phyloP scores from a whole-genome alignment of 1,284 basidiomycete genomes.

The Tremellales sp. region DNA sequence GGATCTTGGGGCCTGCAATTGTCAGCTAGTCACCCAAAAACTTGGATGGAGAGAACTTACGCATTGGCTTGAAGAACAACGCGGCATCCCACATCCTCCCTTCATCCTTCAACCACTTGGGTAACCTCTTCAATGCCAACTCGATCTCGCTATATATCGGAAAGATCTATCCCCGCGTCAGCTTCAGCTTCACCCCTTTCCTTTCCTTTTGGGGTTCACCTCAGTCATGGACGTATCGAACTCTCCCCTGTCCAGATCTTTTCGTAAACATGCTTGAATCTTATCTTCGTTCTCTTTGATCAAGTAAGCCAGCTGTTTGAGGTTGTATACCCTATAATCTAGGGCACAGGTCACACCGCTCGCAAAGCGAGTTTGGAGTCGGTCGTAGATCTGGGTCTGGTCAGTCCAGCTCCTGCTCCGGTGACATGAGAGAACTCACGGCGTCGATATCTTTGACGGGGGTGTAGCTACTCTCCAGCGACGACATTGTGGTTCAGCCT shows the following conservation, averaged over 20 bases:
- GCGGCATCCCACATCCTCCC: constrained; percentile 54
- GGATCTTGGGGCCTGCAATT: constrained; percentile 58
- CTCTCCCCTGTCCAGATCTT: constrained; percentile 57
- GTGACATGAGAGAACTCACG: not conserved
- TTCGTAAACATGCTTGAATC: constrained; percentile 53
- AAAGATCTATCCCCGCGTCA: constrained; percentile 36
- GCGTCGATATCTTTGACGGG: constrained; percentile 2
- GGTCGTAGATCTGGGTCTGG: constrained; percentile 52
- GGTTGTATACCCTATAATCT: constrained; percentile 59
- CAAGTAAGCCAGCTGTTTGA: constrained; percentile 61
- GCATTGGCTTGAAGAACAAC: constrained; percentile 36
- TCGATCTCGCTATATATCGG: constrained; percentile 60
- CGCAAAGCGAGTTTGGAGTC: constrained; percentile 54
- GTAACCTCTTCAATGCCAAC: constrained; percentile 62
- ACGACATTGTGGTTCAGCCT: not conserved
- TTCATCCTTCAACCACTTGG: constrained; percentile 71
- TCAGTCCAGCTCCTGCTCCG: not conserved
- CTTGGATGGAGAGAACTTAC: constrained; percentile 47
- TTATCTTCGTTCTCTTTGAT: constrained; percentile 58
- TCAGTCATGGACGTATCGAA: constrained; percentile 29
- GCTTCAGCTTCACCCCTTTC: no score
- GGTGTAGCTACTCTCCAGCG: not conserved
- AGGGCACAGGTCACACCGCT: constrained; percentile 55
- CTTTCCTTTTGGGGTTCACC: constrained; percentile 31
- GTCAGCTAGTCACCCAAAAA: constrained; percentile 34